These are phyloP conservation scores for Saccharata proteae DNA, from an alignment of 2,329 filamentous ascomycete genomes.

Conservation along the genomic window DNA sequence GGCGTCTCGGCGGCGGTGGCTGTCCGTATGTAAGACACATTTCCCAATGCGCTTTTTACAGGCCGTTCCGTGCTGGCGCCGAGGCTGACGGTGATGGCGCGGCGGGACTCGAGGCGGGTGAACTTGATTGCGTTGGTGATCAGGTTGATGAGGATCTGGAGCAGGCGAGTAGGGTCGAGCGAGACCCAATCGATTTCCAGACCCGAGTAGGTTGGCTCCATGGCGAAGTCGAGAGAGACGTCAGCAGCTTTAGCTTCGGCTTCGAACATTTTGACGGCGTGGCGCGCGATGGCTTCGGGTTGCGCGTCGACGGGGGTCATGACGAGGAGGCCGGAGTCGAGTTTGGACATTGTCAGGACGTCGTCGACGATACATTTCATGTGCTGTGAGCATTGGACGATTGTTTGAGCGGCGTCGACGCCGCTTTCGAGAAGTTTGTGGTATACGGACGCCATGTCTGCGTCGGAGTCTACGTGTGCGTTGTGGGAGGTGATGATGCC, in stretches of 20 bases:
- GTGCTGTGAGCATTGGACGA: slow-evolving; percentile 34
- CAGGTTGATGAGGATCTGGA: slow-evolving; percentile 31
- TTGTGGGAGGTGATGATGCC: slow-evolving; percentile 23
- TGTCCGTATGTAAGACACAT: slow-evolving; percentile 6
- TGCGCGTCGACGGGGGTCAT: slow-evolving; percentile 22
- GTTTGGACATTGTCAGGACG: slow-evolving; percentile 32
- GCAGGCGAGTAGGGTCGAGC: slow-evolving; percentile 30
- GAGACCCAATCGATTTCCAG: slow-evolving; percentile 27
- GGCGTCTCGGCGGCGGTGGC: slow-evolving; percentile 3
- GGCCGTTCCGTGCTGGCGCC: slow-evolving; percentile 16
- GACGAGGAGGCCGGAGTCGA: slow-evolving; percentile 32
- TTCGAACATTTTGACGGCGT: slow-evolving; percentile 28
- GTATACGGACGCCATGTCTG: slow-evolving; percentile 15
- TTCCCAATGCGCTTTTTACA: neutral
- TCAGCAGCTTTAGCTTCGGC: slow-evolving; percentile 23
- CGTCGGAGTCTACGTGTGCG: slow-evolving; percentile 9
- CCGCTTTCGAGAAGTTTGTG: slow-evolving; percentile 19
- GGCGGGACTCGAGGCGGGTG: slow-evolving; percentile 23
- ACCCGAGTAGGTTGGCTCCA: slow-evolving; percentile 24
- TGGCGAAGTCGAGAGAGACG: slow-evolving; percentile 18
- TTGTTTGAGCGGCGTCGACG: slow-evolving; percentile 27
- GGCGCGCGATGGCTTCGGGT: slow-evolving; percentile 9
- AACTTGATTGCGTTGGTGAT: slow-evolving; percentile 38
- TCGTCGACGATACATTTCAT: slow-evolving; percentile 38
- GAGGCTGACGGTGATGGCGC: slow-evolving; percentile 26